Base-by-base conservation (phyloP, 2,329 filamentous ascomycete species). In the Chalaropsis ovoidea region DNA sequence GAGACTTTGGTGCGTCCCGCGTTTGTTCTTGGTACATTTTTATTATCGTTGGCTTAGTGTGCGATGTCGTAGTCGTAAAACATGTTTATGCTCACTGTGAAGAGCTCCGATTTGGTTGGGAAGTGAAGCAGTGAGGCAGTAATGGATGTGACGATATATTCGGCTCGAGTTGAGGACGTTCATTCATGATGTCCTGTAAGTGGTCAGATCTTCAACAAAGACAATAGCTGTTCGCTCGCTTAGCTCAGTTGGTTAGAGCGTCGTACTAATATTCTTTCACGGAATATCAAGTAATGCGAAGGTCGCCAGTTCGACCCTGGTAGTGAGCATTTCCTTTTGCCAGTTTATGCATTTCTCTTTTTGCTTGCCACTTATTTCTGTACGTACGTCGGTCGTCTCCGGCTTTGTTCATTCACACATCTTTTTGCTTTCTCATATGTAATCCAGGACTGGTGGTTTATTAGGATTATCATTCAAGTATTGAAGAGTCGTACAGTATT, bases 211-310 rank as follows among this genome's bases (percentile, higher is more conserved):
- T 8, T n/a, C 43, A 56, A 56, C 17, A 27, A 31, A 6, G 22
- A 7, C 7, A 27, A 1, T 1, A 62, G 64, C 56, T 65, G 64
- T 67, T 69, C 61, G 68, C 65, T 66, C 58, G 61, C 65, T 66
- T 66, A 66, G 65, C 65, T 66, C 61, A 66, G 65, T 66, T 66
- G 65, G 65, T 66, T 66, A 63, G 65, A 66, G 65, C 65, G 65
- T 66, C 61, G 61, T 66, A 66, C 65, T 66, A 66, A 66, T 66
- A 66, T 66, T 60, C 49, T 11, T 60, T 4, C 61, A 17, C 1
- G 17, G 43, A 64, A 61, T 67, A 64, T 67, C 43, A 22, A 49
- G 65, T 66, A 31, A 66, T 66, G 65, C 61, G 54, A 64, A 67
- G 62, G 52, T 64, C 65, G 65, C 65, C 65, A 64, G 61, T 64